A percentile compares a stretch with the other conserved stretches of the same genome.
These are phyloP conservation scores for Boletus coccyginus DNA, from an alignment of 768 basidiomycete species.

Conservation along the genomic window DNA sequence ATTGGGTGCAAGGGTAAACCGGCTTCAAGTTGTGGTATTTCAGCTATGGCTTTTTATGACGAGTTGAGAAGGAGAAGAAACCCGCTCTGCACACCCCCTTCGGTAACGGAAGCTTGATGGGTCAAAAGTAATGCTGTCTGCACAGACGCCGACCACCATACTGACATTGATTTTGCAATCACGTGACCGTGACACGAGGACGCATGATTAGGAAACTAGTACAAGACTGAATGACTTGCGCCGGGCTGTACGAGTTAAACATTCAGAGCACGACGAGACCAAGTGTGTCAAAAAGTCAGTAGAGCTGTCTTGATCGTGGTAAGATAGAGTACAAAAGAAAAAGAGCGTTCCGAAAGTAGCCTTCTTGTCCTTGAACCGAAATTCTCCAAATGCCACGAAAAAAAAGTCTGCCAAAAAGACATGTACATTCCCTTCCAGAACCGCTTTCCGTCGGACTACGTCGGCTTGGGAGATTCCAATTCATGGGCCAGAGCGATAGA, in stretches of 20 bases:
- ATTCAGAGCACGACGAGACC: too few relatives aligned
- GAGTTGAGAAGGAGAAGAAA: not conserved
- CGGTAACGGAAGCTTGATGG: not conserved
- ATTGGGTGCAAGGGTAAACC: not conserved
- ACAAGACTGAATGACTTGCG: not conserved
- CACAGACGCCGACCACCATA: too few relatives aligned
- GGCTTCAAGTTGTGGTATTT: not conserved
- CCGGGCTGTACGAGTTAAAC: not conserved
- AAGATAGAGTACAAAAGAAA: not conserved
- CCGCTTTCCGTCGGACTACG: not conserved
- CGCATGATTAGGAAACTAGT: too few relatives aligned
- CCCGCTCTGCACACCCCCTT: not conserved
- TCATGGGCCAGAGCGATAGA: not conserved
- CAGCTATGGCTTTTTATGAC: not conserved
- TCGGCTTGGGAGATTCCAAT: not conserved
- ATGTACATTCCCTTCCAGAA: not conserved
- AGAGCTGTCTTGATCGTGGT: not conserved
- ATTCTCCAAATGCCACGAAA: not conserved
- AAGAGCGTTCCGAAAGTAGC: not conserved
- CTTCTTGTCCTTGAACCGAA: not conserved
- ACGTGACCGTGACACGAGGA: slow-evolving; percentile 28
- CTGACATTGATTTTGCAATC: slow-evolving; percentile 21
- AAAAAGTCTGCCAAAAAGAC: not conserved
- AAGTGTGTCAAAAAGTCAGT: too few relatives aligned
- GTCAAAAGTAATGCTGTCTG: not conserved